Conservation (phyloP, 2,329 filamentous ascomycete genomes). For the Stemphylium lycopersici region DNA sequence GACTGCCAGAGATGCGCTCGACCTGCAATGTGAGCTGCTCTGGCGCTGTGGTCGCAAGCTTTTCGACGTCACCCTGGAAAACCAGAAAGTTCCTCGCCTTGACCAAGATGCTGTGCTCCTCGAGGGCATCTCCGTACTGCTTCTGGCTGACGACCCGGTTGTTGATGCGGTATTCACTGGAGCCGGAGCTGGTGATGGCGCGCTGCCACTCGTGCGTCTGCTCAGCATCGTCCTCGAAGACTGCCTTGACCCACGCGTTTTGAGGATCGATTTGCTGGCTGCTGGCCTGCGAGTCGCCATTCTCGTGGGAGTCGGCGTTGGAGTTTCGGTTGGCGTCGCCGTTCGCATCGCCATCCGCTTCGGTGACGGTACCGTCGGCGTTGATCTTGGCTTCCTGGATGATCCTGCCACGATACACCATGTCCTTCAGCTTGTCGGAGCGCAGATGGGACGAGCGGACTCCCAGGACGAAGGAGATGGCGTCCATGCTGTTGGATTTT, state of each 20-base stretch:
- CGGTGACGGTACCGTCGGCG: constrained; percentile 78
- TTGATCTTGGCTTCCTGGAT: constrained; percentile 92
- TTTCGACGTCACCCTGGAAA: constrained; percentile 97
- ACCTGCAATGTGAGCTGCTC: constrained; percentile 92
- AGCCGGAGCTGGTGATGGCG: constrained; percentile 84
- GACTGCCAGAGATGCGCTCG: constrained; percentile 94
- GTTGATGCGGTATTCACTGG: constrained; percentile 97
- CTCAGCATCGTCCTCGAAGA: constrained; percentile 96
- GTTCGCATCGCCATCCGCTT: constrained; percentile 45
- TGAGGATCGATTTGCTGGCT: constrained; percentile 80
- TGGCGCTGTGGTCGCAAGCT: constrained; percentile 92
- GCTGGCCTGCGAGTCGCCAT: constrained; percentile 61
- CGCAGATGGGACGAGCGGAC: constrained; percentile 99
- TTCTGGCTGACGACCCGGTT: constrained; percentile 85
- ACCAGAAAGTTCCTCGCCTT: constrained; percentile 98
- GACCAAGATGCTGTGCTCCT: constrained; percentile 95
- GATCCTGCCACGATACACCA: constrained; percentile 94
- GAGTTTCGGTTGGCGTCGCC: constrained; percentile 38
- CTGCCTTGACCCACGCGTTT: constrained; percentile 98
- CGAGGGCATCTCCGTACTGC: constrained; percentile 91
- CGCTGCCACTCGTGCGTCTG: constrained; percentile 97
- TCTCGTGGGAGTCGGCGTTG: constrained; percentile 55
- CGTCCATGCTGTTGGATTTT: constrained; percentile 99
- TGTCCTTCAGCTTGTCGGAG: constrained; percentile 89
- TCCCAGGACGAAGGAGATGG: constrained; percentile 97